Base-by-base conservation (phyloP, 768 basidiomycete species). In the Russula foetens region DNA sequence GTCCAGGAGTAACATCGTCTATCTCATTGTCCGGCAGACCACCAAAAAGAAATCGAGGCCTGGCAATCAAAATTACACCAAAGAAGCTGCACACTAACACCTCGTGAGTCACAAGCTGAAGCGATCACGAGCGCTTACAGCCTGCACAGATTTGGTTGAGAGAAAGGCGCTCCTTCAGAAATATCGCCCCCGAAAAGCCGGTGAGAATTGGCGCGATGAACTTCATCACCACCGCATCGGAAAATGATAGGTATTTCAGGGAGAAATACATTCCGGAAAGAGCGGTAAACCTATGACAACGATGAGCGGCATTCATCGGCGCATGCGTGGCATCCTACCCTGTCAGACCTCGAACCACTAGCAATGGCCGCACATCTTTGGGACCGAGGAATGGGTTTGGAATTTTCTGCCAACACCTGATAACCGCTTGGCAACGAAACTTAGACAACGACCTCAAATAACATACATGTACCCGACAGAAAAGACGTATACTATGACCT, bases 21-120 rank as follows among this genome's bases (percentile, higher is more conserved):
- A 54, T 48, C 5, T 33, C 60, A 4, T 29, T 24, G n/a, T 21
- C 52, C 59, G 9, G 53, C 23, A 39, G 56, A 43, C 43, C 53
- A 3, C 85, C 86, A 66, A 97, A 95, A 7, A 97, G 66, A 53
- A 84, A 83, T 0, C 78, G 73, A 0, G 93, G 93, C 38, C 90
- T 78, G 12, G 92, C 89, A 52, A 97, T 91, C 8, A 93, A 76
- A 15, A 94, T 70, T 9, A 92, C 90, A 0, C 92, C 93, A 9
- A 80, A 45, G 33, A 95, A 76, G 70, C 89, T 86, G 49, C 80
- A 77, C 8, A 86, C 82, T 81, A 66, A 7, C 21, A 23, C 4
- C 19, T 3, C 23, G 43, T 60, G 17, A 29, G 48, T 29, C 9
- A 28, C 53, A 15, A 44, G n/a, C 31, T 45, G 7, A 21, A 15